phyloP scores from a whole-genome alignment of 345 rosid genomes.

The Arabidopsis arenosa region DNA sequence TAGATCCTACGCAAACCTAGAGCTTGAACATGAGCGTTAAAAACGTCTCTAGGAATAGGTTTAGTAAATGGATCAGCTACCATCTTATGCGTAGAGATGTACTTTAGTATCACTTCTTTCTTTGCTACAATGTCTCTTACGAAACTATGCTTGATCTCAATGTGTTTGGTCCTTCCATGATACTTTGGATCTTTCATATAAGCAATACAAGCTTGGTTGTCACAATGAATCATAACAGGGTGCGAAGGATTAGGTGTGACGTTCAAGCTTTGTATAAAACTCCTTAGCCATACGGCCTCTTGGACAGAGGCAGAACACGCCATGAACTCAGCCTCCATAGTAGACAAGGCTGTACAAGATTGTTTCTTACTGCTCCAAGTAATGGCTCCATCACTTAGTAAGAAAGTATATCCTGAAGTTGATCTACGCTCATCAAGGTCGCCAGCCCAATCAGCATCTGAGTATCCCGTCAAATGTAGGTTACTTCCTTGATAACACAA shows the following conservation, averaged over 20 bases:
- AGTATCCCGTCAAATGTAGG: too few species aligned
- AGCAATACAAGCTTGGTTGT: neutral
- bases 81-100: too few species aligned
- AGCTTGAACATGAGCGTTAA: too few species aligned
- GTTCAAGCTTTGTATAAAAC: neutral
- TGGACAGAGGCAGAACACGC: neutral
- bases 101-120: neutral
- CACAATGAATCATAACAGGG: neutral
- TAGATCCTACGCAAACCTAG: too few species aligned
- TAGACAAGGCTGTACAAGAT: neutral
- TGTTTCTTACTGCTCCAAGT: neutral
- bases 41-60: too few species aligned
- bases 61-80: too few species aligned
- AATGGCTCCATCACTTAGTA: too few species aligned
- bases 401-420: too few species aligned
- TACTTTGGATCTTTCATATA: neutral
- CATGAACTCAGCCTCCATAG: neutral
- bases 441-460: too few species aligned
- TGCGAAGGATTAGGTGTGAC: neutral
- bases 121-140: neutral
- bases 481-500: constrained; percentile 6
- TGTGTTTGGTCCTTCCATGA: neutral
- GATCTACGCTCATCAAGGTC: too few species aligned
- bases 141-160: neutral
- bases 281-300: neutral